A percentile compares a stretch with the other conserved stretches of the same genome.
Conservation (phyloP, 2,329 filamentous ascomycete genomes). For the Lasiodiplodia gonubiensis region DNA sequence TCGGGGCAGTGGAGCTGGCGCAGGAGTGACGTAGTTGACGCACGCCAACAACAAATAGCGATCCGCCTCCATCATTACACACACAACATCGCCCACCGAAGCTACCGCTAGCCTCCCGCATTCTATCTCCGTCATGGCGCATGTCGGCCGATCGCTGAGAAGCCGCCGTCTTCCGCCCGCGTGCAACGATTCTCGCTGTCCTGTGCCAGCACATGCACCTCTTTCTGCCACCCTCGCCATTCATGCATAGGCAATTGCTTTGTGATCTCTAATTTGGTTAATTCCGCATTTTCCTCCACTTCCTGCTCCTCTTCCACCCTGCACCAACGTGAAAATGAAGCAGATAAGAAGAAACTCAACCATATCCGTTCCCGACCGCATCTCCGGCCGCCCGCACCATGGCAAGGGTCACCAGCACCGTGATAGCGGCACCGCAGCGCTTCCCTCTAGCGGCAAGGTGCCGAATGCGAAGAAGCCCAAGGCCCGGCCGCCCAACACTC, state of each 20-base stretch:
- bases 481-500: conserved; percentile 51
- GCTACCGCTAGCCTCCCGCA: not conserved
- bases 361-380: conserved; percentile 10
- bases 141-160: not conserved
- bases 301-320: not conserved
- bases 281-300: not conserved
- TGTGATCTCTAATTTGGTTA: not conserved
- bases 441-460: conserved; percentile 9
- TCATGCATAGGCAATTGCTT: not conserved
- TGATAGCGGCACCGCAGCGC: not conserved
- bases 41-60: not conserved
- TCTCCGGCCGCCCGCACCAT: not conserved
- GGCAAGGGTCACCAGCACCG: not conserved
- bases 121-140: conserved; percentile 2
- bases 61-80: not conserved
- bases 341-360: not conserved
- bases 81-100: not conserved
- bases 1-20: not conserved
- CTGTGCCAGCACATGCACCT: not conserved
- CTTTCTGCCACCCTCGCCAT: not conserved
- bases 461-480: conserved; percentile 54
- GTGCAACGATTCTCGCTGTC: not conserved
- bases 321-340: not conserved
- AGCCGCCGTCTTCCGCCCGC: conserved; percentile 1
- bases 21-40: conserved; percentile 6